phyloP scores from a whole-genome alignment of 2,329 filamentous ascomycete species.

The Moelleriella libera region DNA sequence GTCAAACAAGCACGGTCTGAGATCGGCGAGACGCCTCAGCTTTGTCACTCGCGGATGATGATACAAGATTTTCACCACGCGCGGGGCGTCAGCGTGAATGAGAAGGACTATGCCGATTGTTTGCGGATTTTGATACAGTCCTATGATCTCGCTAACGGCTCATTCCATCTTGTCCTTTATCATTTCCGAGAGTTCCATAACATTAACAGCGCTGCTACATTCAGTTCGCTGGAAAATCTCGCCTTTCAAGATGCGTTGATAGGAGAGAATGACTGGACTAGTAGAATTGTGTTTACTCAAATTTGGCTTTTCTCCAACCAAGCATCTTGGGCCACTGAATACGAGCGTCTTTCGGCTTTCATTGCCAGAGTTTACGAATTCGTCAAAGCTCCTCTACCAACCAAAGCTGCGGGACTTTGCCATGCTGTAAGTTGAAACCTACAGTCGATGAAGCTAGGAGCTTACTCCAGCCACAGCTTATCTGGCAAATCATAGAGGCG shows the following conservation, averaged over 20 bases:
- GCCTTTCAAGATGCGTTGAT: constrained; percentile 41
- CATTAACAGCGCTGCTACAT: constrained; percentile 33
- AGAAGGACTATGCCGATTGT: constrained; percentile 32
- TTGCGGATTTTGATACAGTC: constrained; percentile 47
- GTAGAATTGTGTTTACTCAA: constrained; percentile 53
- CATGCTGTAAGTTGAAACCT: constrained; percentile 39
- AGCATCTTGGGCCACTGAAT: constrained; percentile 13
- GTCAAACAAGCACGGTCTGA: constrained; percentile 48
- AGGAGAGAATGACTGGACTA: constrained; percentile 44
- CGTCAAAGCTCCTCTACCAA: constrained; percentile 32
- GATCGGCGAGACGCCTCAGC: constrained; percentile 48
- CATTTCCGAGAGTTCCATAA: constrained; percentile 52
- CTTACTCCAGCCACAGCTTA: constrained; percentile 34
- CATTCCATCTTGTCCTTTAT: constrained; percentile 52
- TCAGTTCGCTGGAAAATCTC: constrained; percentile 46
- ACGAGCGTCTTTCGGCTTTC: constrained; percentile 11
- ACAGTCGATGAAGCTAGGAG: not conserved
- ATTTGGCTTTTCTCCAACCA: constrained; percentile 48
- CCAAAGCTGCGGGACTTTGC: constrained; percentile 49
- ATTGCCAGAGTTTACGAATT: constrained; percentile 24
- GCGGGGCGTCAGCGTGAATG: constrained; percentile 32
- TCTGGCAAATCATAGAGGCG: constrained; percentile 69
- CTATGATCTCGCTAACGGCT: constrained; percentile 44
- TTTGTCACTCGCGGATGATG: constrained; percentile 56
- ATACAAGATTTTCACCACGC: constrained; percentile 30